phyloP scores from a whole-genome alignment of 2,329 filamentous ascomycete species.

The Penicillium expansum region DNA sequence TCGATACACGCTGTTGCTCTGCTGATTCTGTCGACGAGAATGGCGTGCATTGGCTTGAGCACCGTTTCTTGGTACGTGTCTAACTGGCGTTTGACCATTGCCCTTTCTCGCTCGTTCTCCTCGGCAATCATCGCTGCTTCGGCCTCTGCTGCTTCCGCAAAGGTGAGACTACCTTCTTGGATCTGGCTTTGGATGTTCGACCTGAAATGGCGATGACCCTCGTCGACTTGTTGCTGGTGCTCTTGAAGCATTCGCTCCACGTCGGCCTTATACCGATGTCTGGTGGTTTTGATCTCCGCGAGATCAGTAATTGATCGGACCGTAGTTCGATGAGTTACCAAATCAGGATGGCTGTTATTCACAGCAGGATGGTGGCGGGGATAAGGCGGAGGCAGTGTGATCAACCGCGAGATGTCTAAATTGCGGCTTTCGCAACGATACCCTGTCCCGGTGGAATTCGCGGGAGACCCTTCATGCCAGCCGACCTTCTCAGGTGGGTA shows the following conservation, averaged over 20 bases:
- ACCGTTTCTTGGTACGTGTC: conserved; percentile 80
- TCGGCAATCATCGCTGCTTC: conserved; percentile 70
- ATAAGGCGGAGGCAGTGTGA: conserved; percentile 90
- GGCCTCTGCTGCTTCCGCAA: conserved; percentile 76
- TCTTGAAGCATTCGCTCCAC: conserved; percentile 57
- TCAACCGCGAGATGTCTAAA: conserved; percentile 84
- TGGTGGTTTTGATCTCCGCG: conserved; percentile 66
- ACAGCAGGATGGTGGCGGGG: conserved; percentile 92
- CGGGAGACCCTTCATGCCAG: conserved; percentile 50
- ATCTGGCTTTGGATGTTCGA: conserved; percentile 77
- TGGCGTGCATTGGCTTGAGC: conserved; percentile 76
- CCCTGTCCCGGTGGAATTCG: conserved; percentile 18
- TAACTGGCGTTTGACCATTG: conserved; percentile 75
- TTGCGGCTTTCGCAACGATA: conserved; percentile 48
- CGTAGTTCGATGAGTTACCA: conserved; percentile 71
- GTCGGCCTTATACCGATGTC: conserved; percentile 50
- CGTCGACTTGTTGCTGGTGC: conserved; percentile 51
- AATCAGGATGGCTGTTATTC: conserved; percentile 89
- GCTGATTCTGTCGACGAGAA: conserved; percentile 72
- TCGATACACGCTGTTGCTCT: conserved; percentile 75
- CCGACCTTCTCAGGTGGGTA: conserved; percentile 66
- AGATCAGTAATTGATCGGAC: conserved; percentile 74
- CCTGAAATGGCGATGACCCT: conserved; percentile 65
- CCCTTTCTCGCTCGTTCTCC: conserved; percentile 69
- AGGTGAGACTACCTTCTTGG: conserved; percentile 72